Evolutionary conservation across 257 asterid species (phyloP), one percentile per base, ranked within the genome.

Genomic region (Penstemon barbatus): DNA sequence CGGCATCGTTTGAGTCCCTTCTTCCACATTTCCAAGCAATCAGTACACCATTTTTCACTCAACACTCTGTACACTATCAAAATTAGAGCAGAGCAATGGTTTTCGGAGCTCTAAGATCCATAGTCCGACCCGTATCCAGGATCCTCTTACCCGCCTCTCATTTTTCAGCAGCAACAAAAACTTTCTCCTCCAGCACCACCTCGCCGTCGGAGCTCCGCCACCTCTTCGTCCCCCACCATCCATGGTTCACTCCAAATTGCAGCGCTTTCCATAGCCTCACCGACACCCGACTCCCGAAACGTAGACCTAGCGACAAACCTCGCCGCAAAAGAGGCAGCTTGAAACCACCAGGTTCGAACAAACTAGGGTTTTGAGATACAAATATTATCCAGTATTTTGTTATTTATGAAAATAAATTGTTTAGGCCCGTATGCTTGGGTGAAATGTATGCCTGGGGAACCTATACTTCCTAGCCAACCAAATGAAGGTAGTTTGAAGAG

Each of bases 401-500:
- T 13, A 8, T 9, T 43, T 18, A 57, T 72, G 62, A 68, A 50
- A 66, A 63, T 15, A 3, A 49, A 46, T 56, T 69, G 19, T 41
- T 2, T 48, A 89, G 98, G 98, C 58, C 96, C 96, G 4, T 88
- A 79, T 77, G 87, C 91, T 12, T 91, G 88, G 74, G 89, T 86
- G 67, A 83, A 83, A 76, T 80, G 72, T 73, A 77, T 63, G 54
- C 93, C 95, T n/a, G 87, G 90, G 56, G 85, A 92, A 41, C 88
- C 95, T 56, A 82, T 86, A 68, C 73, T 51, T 67, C 80, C 85
- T 33, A 92, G 83, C 54, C 87, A 87, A 75, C 98, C 98, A 13
- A 92, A 92, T 72, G 76, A 86, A 72, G 97, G 97, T 69, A 89
- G 98, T 74, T 80, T 85, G 52, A 92, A 89, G 86, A 70, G 86